Conservation (phyloP, 2,329 filamentous ascomycete species). For the Aspergillus amoenus region DNA sequence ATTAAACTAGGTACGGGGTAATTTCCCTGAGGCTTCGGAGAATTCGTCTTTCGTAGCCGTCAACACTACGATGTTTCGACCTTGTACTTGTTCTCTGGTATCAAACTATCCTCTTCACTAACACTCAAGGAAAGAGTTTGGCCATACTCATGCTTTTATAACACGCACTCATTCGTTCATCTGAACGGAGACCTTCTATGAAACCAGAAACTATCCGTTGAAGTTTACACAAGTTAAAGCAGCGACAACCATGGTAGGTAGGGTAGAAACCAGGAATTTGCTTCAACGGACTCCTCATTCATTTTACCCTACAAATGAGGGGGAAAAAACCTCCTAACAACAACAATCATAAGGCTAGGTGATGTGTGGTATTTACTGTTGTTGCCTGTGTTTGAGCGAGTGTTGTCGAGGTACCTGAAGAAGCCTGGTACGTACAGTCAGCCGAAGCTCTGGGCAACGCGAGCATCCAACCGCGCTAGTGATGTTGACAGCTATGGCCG, state of each 20-base stretch:
- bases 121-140: not conserved
- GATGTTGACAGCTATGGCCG: slow-evolving; percentile 36
- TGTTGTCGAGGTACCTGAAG: not conserved
- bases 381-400: not conserved
- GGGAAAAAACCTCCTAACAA: too few relatives aligned
- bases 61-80: not conserved
- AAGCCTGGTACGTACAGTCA: not conserved
- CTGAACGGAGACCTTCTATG: not conserved
- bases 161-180: not conserved
- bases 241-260: not conserved
- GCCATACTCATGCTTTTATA: not conserved
- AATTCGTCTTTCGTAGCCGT: not conserved
- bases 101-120: not conserved
- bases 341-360: not conserved
- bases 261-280: not conserved
- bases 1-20: not conserved
- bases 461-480: slow-evolving; percentile 28
- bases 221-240: not conserved
- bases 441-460: not conserved
- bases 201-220: not conserved
- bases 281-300: not conserved
- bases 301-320: not conserved
- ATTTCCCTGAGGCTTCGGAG: not conserved
- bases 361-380: not conserved
- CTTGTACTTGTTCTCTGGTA: not conserved